phyloP scores from a whole-genome alignment of 805 yeast species.

The Dipodascus albidus region DNA sequence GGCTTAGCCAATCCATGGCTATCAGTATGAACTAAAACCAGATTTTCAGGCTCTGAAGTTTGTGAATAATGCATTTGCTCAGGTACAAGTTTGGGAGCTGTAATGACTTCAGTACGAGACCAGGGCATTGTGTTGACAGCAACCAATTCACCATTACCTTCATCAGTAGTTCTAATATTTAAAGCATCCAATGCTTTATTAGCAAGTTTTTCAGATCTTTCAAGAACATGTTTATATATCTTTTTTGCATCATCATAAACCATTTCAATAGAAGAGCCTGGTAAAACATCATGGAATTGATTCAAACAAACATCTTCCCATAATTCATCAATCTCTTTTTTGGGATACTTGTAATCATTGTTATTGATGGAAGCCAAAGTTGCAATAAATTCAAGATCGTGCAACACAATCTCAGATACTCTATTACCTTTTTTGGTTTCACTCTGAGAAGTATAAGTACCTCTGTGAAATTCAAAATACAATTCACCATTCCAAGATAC shows the following conservation, averaged over 20 bases:
- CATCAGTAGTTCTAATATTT: constrained; percentile 18
- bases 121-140: constrained; percentile 53
- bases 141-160: constrained; percentile 7
- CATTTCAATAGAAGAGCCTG: constrained; percentile 91
- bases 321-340: constrained; percentile 47
- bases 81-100: constrained; percentile 20
- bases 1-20: constrained; percentile 9
- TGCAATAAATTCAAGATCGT: constrained; percentile 78
- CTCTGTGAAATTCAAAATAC: constrained; percentile 91
- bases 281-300: constrained; percentile 96
- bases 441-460: constrained; percentile 94
- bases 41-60: background rate
- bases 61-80: background rate
- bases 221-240: constrained; percentile 49
- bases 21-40: constrained; percentile 3
- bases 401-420: constrained; percentile 59
- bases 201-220: constrained; percentile 41
- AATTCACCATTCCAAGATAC: constrained; percentile 92
- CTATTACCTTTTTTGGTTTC: constrained; percentile 74
- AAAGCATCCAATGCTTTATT: constrained; percentile 38
- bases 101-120: constrained; percentile 40
- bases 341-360: constrained; percentile 57
- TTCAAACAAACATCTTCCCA: constrained; percentile 89
- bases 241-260: constrained; percentile 88
- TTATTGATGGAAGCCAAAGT: constrained; percentile 56